A percentile compares a stretch with the other conserved stretches of the same genome.
phyloP scores from a whole-genome alignment of 2,329 filamentous ascomycete genomes.

The Botryosphaeria dothidea region DNA sequence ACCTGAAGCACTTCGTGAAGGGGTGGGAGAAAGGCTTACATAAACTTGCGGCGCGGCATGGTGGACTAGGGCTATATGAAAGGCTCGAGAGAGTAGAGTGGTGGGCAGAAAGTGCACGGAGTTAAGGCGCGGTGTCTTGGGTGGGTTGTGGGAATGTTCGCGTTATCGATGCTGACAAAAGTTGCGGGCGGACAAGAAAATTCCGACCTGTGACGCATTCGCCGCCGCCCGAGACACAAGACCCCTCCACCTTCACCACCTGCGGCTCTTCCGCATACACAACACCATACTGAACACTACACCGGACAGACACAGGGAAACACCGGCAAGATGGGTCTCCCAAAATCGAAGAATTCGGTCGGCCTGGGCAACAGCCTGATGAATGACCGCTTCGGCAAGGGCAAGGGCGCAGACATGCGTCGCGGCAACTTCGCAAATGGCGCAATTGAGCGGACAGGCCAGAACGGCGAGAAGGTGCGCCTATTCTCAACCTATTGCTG shows the following conservation, averaged over 20 bases:
- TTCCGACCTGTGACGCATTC: conserved; percentile 16
- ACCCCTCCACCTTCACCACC: conserved; percentile 21
- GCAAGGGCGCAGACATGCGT: conserved; percentile 81
- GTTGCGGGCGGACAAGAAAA: conserved; percentile 20
- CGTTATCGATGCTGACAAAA: conserved; percentile 21
- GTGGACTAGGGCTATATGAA: neutral
- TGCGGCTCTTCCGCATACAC: conserved; percentile 21
- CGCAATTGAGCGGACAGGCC: conserved; percentile 70
- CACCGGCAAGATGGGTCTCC: conserved; percentile 62
- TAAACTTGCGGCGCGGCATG: conserved; percentile 67
- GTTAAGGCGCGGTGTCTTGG: conserved; percentile 11
- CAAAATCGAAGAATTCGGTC: conserved; percentile 94
- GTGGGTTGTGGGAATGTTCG: conserved; percentile 9
- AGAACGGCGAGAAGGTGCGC: conserved; percentile 72
- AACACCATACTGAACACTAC: conserved; percentile 24
- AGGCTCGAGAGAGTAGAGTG: neutral
- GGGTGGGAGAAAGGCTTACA: conserved; percentile 52
- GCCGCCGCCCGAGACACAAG: conserved; percentile 16
- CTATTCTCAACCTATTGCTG: neutral
- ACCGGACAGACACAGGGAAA: conserved; percentile 8
- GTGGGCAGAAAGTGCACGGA: neutral
- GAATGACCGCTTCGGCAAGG: conserved; percentile 97
- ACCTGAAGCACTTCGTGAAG: neutral
- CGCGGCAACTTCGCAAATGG: conserved; percentile 60
- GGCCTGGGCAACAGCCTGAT: conserved; percentile 96